These are phyloP conservation scores for Cucurbitaria berberidis DNA, from an alignment of 2,329 filamentous ascomycete genomes.

Conservation along the genomic window DNA sequence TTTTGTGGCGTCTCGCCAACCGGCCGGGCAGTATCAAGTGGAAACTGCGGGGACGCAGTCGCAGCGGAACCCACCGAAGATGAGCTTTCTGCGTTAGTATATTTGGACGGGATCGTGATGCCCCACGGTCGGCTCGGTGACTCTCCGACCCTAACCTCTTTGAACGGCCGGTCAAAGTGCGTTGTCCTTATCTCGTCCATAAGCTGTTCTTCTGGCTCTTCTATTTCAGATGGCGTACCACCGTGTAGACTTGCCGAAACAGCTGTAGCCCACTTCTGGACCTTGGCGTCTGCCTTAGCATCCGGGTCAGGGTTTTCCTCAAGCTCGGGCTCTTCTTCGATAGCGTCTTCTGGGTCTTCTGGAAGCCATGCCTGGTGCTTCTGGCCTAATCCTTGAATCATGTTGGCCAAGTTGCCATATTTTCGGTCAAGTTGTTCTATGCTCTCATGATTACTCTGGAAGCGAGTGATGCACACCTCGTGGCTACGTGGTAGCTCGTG, in stretches of 20 bases:
- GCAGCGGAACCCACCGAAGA: conserved; percentile 49
- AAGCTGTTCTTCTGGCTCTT: conserved; percentile 45
- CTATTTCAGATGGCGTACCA: conserved; percentile 46
- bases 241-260: conserved; percentile 65
- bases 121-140: conserved; percentile 94
- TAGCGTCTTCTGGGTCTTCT: conserved; percentile 56
- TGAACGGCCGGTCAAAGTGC: conserved; percentile 82
- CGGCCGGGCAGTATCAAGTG: conserved; percentile 51
- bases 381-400: conserved; percentile 88
- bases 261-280: conserved; percentile 84
- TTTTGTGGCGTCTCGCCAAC: conserved; percentile 36
- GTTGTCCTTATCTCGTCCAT: conserved; percentile 68
- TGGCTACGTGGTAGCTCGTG: conserved; percentile 94
- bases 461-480: conserved; percentile 87
- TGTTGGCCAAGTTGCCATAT: conserved; percentile 88
- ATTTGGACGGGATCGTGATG: conserved; percentile 74
- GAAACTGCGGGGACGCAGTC: conserved; percentile 58
- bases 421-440: conserved; percentile 91
- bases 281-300: conserved; percentile 68
- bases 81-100: conserved; percentile 48
- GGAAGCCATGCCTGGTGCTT: conserved; percentile 89
- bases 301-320: conserved; percentile 51
- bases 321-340: conserved; percentile 54
- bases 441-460: conserved; percentile 84
- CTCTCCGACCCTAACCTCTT: conserved; percentile 91